Base-by-base conservation (phyloP, 352 stramenopile genomes). In the Phytopythium helicoides region DNA sequence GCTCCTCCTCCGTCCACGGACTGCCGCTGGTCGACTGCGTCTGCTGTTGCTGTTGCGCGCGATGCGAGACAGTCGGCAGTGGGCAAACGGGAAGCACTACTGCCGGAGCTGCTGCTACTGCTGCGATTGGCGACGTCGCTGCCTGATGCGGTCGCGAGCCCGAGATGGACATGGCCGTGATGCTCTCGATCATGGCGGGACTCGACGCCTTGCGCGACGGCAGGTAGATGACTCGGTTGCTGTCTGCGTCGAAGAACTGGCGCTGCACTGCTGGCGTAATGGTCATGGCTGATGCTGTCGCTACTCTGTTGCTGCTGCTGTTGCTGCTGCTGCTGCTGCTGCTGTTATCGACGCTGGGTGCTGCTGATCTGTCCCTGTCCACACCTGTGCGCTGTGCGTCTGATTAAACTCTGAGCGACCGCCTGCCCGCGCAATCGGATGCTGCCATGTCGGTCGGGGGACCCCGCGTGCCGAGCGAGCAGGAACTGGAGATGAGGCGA, bases 1-100 rank as follows among this genome's bases (percentile, higher is more conserved):
- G 73, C 39, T 83, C 73, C 7, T 80, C 73, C 33, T 66, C 56
- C 5, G 66, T 71, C 73, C 73, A 84, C 19, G 56, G 51, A 22
- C 64, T 56, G 19, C 65, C 59, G 21, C 73, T 68, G 28, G 52
- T 69, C 9, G 57, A 54, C 45, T 42, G 25, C n/a, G 38, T 33
- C 28, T 33, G 28, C 5, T 12, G 35, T 28, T 14, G 46, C 40
- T 37, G 46, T 7, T 15, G 21, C 11, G 9, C 18, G 18, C 34
- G 38, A 5, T 22, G 11, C 16, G 19, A 21, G 11, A 9, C n/a
- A 3, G 18, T 45, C 26, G 22, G 28, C 33, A 25, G 34, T 34
- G 49, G 47, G 2, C 33, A 50, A 2, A 23, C 38, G 1, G 40
- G 26, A 11, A 48, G 22, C 26, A 10, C 28, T 33, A 42, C 9